Conservation (phyloP, 768 basidiomycete species). For the Hygrophoropsis aurantiaca region DNA sequence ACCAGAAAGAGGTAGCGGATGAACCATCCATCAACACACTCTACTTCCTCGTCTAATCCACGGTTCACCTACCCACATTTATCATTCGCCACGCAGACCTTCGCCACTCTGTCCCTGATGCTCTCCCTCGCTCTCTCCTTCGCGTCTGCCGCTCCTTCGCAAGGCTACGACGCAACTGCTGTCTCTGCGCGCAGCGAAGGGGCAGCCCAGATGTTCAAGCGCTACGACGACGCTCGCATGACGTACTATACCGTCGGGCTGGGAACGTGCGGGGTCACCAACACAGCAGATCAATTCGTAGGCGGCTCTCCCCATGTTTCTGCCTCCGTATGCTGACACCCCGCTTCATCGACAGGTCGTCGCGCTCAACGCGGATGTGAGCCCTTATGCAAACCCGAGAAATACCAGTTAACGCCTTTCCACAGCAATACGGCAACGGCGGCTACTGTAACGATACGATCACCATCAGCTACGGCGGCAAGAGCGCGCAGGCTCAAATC, state of each 20-base stretch:
- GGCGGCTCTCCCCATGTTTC: conserved; percentile 18
- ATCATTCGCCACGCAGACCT: conserved; percentile 28
- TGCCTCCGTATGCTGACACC: too few relatives aligned
- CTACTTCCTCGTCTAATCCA: too few relatives aligned
- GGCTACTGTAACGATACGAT: conserved; percentile 60
- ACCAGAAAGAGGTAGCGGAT: too few relatives aligned
- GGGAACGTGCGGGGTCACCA: conserved; percentile 40
- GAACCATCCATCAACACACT: too few relatives aligned
- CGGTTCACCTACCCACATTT: too few relatives aligned
- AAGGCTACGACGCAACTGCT: conserved; percentile 20
- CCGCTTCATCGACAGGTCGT: conserved; percentile 48
- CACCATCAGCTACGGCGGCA: conserved; percentile 60
- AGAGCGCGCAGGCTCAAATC: conserved; percentile 55
- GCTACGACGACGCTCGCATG: conserved; percentile 20
- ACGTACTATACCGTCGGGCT: conserved; percentile 44
- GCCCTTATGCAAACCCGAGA: neutral
- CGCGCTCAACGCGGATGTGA: conserved; percentile 37
- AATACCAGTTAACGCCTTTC: conserved; percentile 5
- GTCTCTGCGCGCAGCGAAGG: conserved; percentile 25
- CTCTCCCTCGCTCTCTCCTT: conserved; percentile 18
- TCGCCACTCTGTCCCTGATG: conserved; percentile 16
- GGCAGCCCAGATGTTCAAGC: conserved; percentile 19
- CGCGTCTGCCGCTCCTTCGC: conserved; percentile 16
- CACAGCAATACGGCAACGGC: conserved; percentile 56
- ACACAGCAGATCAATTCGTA: conserved; percentile 34